phyloP scores from a whole-genome alignment of 495 filamentous ascomycete genomes.

The Paragyromitra xinjiangensis region DNA sequence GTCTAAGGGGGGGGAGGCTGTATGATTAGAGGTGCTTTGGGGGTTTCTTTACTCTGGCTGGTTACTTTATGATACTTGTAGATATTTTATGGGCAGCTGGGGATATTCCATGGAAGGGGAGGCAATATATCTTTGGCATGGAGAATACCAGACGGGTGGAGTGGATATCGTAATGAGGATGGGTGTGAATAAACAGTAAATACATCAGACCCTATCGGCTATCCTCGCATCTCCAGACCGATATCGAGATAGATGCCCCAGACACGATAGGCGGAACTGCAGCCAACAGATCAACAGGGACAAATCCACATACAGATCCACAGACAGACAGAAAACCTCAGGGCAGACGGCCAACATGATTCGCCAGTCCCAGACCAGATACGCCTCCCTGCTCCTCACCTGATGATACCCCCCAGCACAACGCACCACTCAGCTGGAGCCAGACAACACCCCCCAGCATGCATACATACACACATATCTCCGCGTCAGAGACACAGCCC shows the following conservation, averaged over 20 bases:
- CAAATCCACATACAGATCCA: not conserved
- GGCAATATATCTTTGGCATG: not conserved
- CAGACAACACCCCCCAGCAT: not conserved
- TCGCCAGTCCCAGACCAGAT: not conserved
- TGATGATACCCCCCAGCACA: not conserved
- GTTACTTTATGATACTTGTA: not conserved
- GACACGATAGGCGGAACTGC: no score
- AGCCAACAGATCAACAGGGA: not conserved
- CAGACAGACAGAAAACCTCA: not conserved
- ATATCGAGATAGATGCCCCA: no score
- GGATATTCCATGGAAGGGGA: not conserved
- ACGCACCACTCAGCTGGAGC: not conserved
- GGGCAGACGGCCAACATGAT: not conserved
- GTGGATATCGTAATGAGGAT: not conserved
- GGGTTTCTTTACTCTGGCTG: not conserved
- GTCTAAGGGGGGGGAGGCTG: conserved; percentile 56
- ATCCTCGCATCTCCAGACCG: no score
- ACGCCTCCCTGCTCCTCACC: not conserved
- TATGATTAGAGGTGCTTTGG: conserved; percentile 16
- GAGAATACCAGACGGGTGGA: not conserved
- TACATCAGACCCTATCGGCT: no score
- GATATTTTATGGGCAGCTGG: not conserved
- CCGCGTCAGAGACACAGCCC: not conserved
- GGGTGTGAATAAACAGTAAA: not conserved
- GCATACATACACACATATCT: not conserved